Percentiles rank a stretch among this genome's conserved stretches.
Evolutionary conservation across 169 alveolate species (phyloP).

Genomic region (Theileria parva): DNA sequence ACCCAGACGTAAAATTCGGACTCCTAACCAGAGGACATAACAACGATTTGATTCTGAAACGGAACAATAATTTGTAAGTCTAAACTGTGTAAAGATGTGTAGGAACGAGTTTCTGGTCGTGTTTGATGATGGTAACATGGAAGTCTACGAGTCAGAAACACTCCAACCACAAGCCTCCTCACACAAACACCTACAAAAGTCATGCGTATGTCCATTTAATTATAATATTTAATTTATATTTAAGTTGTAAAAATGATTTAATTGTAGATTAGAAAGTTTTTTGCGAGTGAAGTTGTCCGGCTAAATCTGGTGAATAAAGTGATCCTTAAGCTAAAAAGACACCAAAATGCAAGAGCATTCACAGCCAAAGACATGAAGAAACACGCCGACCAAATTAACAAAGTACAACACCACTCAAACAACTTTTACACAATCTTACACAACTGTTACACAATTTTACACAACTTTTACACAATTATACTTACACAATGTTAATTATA

Average conservation of each 20-base stretch:
- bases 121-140: slow-evolving; percentile 20
- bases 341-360: slow-evolving; percentile 22
- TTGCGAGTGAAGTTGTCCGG: slow-evolving; percentile 22
- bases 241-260: neutral
- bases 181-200: neutral
- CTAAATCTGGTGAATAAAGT: slow-evolving; percentile 4
- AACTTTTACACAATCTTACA: no score
- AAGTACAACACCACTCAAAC: slow-evolving; percentile 39
- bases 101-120: slow-evolving; percentile 29
- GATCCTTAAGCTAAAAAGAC: slow-evolving; percentile 38
- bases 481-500: no score
- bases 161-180: slow-evolving; percentile 14
- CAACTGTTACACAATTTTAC: no score
- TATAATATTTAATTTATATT: no score
- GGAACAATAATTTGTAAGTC: neutral
- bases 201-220: slow-evolving; percentile 15
- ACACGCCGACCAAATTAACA: slow-evolving; percentile 20
- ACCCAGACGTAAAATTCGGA: neutral
- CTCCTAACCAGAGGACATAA: neutral
- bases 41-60: neutral
- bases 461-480: no score
- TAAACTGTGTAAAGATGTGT: neutral
- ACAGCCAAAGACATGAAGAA: slow-evolving; percentile 29
- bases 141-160: slow-evolving; percentile 23
- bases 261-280: slow-evolving; percentile 9